Base-by-base conservation (phyloP, 2,329 filamentous ascomycete genomes). In the Trichoderma harzianum region DNA sequence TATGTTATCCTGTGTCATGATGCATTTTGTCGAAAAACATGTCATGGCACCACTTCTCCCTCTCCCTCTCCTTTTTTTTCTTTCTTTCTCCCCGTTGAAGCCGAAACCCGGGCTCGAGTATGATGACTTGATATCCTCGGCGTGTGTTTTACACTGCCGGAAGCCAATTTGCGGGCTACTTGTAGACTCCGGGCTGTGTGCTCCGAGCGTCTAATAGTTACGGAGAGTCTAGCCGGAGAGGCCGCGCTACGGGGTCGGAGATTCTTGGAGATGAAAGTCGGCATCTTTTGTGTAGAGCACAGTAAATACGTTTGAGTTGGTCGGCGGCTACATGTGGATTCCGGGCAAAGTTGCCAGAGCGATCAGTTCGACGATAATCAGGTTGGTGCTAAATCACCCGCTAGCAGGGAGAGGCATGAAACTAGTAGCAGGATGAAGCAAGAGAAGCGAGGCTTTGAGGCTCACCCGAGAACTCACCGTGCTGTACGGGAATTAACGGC, bases 261-360 rank as follows among this genome's bases (percentile, higher is more conserved):
- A 47, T 47, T 47, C 51, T 28, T 57, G 51, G 12, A 43, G 43
- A 65, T 51, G 63, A 53, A 14, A 30, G 21, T 43, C 64, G 64
- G 51, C 21, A 4, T 34, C 26, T 53, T 24, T 21, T n/a, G 8
- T 47, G 43, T n/a, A n/a, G n/a, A n/a, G n/a, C n/a, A n/a, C n/a
- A n/a, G 34, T 6, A 36, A 36, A 36, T 36, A 36, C 34, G 32
- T 34, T 36, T 36, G 34, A 36, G n/a, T 21, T 53, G 47, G 47
- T 53, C 47, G 47, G 64, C 47, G 64, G 64, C 64, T 58, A 67
- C 30, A 67, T 67, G 64, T 67, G 64, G 51, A 16, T 11, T 57
- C 64, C 64, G 63, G 26, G 34, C n/a, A 28, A 53, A 53, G 57
- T 21, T 60, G 14, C 57, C 28, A 34, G 63, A 53, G 28, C 28